phyloP scores from a whole-genome alignment of 768 basidiomycete genomes.

The Rossbeevera mucosa region DNA sequence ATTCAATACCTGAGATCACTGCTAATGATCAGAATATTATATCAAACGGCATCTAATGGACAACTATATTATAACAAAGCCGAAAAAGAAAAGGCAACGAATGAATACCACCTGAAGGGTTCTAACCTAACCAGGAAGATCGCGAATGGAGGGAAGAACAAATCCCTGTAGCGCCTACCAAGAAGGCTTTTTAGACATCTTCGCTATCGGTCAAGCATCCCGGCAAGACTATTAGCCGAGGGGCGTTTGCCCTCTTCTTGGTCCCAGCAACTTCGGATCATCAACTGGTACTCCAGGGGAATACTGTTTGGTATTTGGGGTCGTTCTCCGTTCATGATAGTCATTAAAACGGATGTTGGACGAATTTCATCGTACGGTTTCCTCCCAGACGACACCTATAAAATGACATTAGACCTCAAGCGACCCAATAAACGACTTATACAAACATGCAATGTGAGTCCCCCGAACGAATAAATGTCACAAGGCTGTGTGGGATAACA shows the following conservation, averaged over 20 bases:
- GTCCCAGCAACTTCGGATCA: constrained; percentile 20
- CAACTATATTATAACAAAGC: no score
- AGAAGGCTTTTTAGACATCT: not conserved
- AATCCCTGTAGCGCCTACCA: not conserved
- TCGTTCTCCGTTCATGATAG: constrained; percentile 5
- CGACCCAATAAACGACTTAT: not conserved
- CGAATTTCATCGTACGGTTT: constrained; percentile 16
- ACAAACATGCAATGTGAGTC: constrained; percentile 33
- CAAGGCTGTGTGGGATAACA: constrained; percentile 15
- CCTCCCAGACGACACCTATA: constrained; percentile 19
- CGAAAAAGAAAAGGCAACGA: not conserved
- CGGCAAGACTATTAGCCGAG: constrained; percentile 7
- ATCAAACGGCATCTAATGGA: no score
- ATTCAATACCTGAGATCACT: no score
- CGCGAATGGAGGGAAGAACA: not conserved
- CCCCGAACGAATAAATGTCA: constrained; percentile 32
- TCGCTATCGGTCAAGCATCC: constrained; percentile 1
- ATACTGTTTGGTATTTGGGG: constrained; percentile 13
- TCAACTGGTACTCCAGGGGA: not conserved
- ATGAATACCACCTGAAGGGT: not conserved
- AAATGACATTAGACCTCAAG: constrained; percentile 5
- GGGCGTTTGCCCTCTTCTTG: constrained; percentile 16
- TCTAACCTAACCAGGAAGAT: not conserved
- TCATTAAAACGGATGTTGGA: not conserved
- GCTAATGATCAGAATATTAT: not conserved